Evolutionary conservation across 495 filamentous ascomycete species (phyloP).

Genomic region (Xanthoparmelia taractica): DNA sequence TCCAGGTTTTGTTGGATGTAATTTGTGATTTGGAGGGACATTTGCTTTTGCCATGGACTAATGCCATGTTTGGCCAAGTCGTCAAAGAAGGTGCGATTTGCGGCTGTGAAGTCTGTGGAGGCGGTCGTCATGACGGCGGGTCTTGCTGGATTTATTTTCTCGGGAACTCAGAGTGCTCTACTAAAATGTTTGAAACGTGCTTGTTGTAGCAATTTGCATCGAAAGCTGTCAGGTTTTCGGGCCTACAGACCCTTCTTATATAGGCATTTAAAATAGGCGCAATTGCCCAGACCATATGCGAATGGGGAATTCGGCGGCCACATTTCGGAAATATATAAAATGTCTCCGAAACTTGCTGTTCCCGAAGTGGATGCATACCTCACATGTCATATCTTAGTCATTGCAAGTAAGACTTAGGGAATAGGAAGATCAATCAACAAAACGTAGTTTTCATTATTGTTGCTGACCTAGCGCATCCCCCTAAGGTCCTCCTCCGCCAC

Average conservation of each 20-base stretch:
- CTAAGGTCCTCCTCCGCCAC: too few species aligned
- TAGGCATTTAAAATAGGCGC: too few species aligned
- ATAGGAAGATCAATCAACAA: too few species aligned
- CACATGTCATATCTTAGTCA: too few species aligned
- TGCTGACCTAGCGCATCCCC: too few species aligned
- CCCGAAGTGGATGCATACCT: too few species aligned
- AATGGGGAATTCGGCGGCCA: conserved; percentile 5
- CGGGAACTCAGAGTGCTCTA: too few species aligned
- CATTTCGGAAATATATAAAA: conserved; percentile 4
- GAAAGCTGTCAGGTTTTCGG: not conserved
- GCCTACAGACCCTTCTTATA: not conserved
- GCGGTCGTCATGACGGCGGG: not conserved
- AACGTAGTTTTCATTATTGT: too few species aligned
- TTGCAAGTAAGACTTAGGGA: too few species aligned
- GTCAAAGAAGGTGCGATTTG: conserved; percentile 28
- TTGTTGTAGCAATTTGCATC: not conserved
- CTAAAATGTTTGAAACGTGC: not conserved
- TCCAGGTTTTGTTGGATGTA: conserved; percentile 45
- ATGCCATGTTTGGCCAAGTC: conserved; percentile 40
- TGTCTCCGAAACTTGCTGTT: not conserved
- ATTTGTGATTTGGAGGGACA: conserved; percentile 33
- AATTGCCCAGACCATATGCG: not conserved
- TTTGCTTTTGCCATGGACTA: conserved; percentile 35
- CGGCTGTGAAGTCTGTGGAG: conserved; percentile 3
- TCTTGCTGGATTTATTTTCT: too few species aligned